Conservation (phyloP, 225 moss, liverwort and hornwort genomes). For the Marchantia polymorpha region DNA sequence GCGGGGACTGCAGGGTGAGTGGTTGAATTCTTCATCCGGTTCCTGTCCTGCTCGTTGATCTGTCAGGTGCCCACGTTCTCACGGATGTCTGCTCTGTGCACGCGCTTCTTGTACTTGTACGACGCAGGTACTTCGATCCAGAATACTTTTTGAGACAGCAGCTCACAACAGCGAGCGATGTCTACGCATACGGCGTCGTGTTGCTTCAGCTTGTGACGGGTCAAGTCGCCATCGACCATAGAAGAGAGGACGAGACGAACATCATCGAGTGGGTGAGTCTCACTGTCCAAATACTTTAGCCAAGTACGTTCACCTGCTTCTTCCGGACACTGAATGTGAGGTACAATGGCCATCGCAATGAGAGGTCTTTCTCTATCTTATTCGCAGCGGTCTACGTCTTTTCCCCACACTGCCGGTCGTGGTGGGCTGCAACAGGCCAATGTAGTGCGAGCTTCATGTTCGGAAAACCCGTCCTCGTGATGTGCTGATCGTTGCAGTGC, state of each 20-base stretch:
- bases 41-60: neutral
- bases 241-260: slow-evolving; percentile 39
- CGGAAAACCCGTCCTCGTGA: too few relatives aligned
- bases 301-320: too few relatives aligned
- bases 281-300: too few relatives aligned
- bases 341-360: too few relatives aligned
- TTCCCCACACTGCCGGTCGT: too few relatives aligned
- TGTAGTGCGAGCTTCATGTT: too few relatives aligned
- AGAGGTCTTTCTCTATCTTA: too few relatives aligned
- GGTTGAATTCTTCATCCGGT: neutral
- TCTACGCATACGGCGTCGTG: slow-evolving; percentile 54
- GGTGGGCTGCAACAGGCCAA: too few relatives aligned
- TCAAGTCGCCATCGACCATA: slow-evolving; percentile 43
- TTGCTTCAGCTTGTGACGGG: slow-evolving; percentile 51
- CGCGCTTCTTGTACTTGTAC: neutral
- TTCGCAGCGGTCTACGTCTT: too few relatives aligned
- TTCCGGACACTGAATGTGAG: too few relatives aligned
- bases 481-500: too few relatives aligned
- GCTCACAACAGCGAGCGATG: slow-evolving; percentile 47
- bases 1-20: slow-evolving; percentile 48
- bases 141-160: slow-evolving; percentile 49
- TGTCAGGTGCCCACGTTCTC: neutral
- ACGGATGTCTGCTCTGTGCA: neutral
- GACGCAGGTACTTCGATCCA: slow-evolving; percentile 42
- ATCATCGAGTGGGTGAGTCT: slow-evolving; percentile 43